Percentiles rank a stretch among this genome's conserved stretches.
Conservation (phyloP, 352 stramenopile species). For the Aphanomyces cochlioides region DNA sequence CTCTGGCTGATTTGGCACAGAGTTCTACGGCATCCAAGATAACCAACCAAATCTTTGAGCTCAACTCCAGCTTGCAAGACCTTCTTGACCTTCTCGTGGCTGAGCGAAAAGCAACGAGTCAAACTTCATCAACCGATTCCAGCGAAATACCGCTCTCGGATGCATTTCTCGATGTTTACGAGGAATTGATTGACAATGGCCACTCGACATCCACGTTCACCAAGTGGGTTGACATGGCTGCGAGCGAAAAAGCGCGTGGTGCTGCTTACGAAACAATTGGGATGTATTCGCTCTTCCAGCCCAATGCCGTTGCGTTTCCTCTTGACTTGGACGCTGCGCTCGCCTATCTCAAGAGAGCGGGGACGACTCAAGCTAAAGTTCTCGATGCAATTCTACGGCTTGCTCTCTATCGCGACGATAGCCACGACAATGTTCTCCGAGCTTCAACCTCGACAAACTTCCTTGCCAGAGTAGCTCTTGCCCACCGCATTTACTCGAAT, state of each 20-base stretch:
- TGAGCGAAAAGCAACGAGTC: not conserved
- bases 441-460: constrained; percentile 1
- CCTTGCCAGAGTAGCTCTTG: constrained; percentile 18
- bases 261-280: constrained; percentile 16
- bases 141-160: constrained; percentile 10
- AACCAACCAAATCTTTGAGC: constrained; percentile 16
- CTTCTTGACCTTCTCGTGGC: not conserved
- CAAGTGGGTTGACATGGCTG: not conserved
- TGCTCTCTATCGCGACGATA: not conserved
- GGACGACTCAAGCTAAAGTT: not conserved
- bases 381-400: constrained; percentile 2
- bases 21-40: not conserved
- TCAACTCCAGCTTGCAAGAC: constrained; percentile 19
- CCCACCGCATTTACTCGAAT: not conserved
- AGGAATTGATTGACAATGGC: not conserved
- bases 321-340: not conserved
- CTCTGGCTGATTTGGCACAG: not conserved
- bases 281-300: constrained; percentile 18
- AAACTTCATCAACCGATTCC: not conserved
- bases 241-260: not conserved
- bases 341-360: not conserved
- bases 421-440: not conserved
- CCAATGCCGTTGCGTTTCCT: constrained; percentile 8
- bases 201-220: constrained; percentile 12
- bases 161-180: constrained; percentile 20